Evolutionary conservation across 192 early-diverging fungal species (phyloP).

Genomic region (Entophlyctis luteolus): DNA sequence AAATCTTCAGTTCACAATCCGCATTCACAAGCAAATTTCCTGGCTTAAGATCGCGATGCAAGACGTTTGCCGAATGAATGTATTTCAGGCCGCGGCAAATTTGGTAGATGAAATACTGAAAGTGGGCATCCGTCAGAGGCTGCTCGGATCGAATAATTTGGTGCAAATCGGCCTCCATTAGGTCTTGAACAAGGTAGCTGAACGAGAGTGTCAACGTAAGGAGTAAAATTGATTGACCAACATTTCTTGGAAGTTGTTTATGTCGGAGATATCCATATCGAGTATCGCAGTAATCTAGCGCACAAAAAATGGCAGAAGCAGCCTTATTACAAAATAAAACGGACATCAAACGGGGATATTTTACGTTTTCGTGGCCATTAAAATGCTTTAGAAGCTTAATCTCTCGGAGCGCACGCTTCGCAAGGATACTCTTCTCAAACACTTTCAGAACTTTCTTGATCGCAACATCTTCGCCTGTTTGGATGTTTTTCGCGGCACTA

Average conservation of each 20-base stretch:
- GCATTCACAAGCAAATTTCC: constrained; percentile 96
- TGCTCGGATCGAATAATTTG: constrained; percentile 77
- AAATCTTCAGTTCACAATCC: constrained; percentile 98
- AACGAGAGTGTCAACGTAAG: background rate
- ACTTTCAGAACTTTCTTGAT: constrained; percentile 98
- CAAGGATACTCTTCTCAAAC: constrained; percentile 84
- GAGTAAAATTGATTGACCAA: constrained; percentile 38
- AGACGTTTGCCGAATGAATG: constrained; percentile 90
- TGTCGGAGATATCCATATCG: constrained; percentile 83
- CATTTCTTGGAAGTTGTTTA: constrained; percentile 74
- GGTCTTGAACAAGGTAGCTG: constrained; percentile 91
- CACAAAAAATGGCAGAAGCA: background rate
- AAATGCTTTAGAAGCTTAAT: constrained; percentile 89
- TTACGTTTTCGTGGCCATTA: constrained; percentile 85
- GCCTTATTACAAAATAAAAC: background rate
- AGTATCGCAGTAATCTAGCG: constrained; percentile 78
- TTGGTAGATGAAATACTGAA: constrained; percentile 98
- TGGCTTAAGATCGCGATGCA: constrained; percentile 95
- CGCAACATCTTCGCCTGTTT: constrained; percentile 78
- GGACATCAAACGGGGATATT: background rate
- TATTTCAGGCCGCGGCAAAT: constrained; percentile 73
- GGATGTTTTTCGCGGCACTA: constrained; percentile 86
- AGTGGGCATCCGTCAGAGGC: constrained; percentile 89
- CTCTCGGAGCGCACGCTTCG: constrained; percentile 94
- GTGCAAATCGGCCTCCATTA: constrained; percentile 93